Percentiles rank a stretch among this genome's conserved stretches.
phyloP scores from a whole-genome alignment of 2,329 filamentous ascomycete species.

The Calonectria honghensis region DNA sequence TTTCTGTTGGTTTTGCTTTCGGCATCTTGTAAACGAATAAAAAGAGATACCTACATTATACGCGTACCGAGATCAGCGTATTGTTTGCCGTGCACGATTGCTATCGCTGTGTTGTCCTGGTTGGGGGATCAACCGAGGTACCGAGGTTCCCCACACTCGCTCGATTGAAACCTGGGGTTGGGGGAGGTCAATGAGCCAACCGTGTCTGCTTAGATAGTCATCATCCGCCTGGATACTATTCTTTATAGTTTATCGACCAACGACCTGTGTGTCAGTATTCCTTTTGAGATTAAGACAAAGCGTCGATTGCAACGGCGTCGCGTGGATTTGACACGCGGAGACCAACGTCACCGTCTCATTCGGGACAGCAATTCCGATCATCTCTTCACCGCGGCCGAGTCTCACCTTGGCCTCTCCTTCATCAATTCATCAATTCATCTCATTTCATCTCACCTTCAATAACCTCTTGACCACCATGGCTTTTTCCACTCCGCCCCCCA shows the following conservation, averaged over 20 bases:
- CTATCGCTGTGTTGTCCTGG: neutral
- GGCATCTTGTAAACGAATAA: constrained; percentile 8
- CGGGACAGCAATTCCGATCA: constrained; percentile 6
- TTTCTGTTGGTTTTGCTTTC: neutral
- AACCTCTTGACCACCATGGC: constrained; percentile 50
- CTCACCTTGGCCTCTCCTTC: constrained; percentile 32
- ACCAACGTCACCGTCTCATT: constrained; percentile 11
- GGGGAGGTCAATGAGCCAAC: constrained; percentile 3
- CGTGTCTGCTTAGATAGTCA: neutral
- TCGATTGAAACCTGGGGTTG: constrained; percentile 44
- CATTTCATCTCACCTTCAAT: constrained; percentile 40
- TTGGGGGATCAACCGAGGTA: constrained; percentile 49
- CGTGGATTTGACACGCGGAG: neutral
- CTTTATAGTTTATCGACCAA: neutral
- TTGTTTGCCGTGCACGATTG: neutral
- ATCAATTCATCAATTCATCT: constrained; percentile 32
- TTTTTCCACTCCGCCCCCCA: constrained; percentile 62
- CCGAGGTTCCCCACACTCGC: constrained; percentile 56
- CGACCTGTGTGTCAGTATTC: neutral
- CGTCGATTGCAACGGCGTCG: neutral
- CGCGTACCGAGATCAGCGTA: neutral
- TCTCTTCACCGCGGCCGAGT: neutral
- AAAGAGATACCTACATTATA: constrained; percentile 1
- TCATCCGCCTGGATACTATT: neutral
- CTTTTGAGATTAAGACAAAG: neutral